Evolutionary conservation across 1,284 basidiomycete species (phyloP), one percentile per base, ranked within the genome.

Genomic region (Puccinia coronata): DNA sequence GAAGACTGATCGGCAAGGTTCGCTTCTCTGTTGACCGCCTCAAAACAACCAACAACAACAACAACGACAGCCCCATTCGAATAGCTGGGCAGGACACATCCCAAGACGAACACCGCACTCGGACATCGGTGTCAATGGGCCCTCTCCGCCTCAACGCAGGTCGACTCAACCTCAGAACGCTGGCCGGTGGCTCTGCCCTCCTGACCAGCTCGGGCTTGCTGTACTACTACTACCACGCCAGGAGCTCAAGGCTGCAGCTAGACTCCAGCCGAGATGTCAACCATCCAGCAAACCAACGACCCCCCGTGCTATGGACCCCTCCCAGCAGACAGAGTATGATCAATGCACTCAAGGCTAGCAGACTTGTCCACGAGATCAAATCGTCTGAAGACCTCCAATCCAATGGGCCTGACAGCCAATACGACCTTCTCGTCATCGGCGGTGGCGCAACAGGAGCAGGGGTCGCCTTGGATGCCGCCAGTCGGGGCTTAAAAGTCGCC

Each of bases 371-470:
- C n/a, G 28, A 49, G 18, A 59, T 70, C 36, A 61, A 61, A 39
- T 71, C 77, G n/a, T 31, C 47, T 39, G 34, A 23, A n/a, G 51
- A 70, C 34, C 47, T 31, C 41, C 78, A 34, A 28, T 69, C 28
- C 14, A 53, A 73, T 36, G 39, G 47, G 28, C 6, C 59, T 20
- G 28, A 70, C 2, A 25, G 47, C 14, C 63, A 84, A 28, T 84
- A 84, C 86, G 87, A 98, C 82, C 88, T 97, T 57, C 88, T 98
- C 82, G 91, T 98, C 76, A 93, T 96, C 31, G 96, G 96, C 71
- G 89, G 89, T 81, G 96, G 96, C 57, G 96, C 96, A 1, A 98
- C 95, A 0, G 96, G 96, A 63, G 92, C 95, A 0, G 96, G 96
- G 80, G 92, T 95, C 8, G 96, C 95, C 5, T 90, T 98, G 36